Evolutionary conservation across 75 land plant species (phyloP).

Genomic region (Gnetum montanum): DNA sequence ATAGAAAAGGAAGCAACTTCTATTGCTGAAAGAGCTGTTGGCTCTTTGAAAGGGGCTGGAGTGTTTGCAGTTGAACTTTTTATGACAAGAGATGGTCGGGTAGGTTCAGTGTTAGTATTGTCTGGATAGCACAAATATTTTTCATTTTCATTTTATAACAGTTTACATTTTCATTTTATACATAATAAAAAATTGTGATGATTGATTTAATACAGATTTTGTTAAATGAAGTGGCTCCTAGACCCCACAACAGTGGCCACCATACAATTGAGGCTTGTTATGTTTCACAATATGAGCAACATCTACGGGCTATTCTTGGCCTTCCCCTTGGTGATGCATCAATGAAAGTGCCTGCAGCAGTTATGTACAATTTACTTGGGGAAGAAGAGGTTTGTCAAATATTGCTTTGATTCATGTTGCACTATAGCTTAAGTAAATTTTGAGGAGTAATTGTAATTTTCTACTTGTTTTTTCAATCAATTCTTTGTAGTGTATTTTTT

Average conservation of each 20-base stretch:
- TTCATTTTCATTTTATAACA: neutral
- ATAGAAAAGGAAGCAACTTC: conserved; percentile 31
- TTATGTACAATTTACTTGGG: conserved; percentile 92
- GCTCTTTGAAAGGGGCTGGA: conserved; percentile 84
- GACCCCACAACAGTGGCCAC: conserved; percentile 98
- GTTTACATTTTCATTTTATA: neutral
- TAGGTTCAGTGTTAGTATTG: conserved; percentile 6
- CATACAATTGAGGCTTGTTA: conserved; percentile 92
- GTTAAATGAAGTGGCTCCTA: conserved; percentile 94
- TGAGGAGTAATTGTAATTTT: no score
- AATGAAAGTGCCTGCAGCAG: conserved; percentile 82
- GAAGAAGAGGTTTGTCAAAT: conserved; percentile 64
- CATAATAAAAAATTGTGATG: no score
- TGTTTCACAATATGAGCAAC: conserved; percentile 94
- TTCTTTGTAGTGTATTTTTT: no score
- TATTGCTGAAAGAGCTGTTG: conserved; percentile 64
- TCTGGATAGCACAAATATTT: neutral
- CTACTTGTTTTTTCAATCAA: no score
- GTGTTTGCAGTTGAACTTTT: conserved; percentile 92
- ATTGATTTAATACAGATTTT: conserved; percentile 63
- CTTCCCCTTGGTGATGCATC: conserved; percentile 93
- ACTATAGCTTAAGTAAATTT: no score
- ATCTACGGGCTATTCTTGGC: conserved; percentile 79
- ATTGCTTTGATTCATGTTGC: no score
- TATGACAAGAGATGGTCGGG: conserved; percentile 68